These are phyloP conservation scores for Colletotrichum graminicola DNA, from an alignment of 2,329 filamentous ascomycete species.

Conservation along the genomic window DNA sequence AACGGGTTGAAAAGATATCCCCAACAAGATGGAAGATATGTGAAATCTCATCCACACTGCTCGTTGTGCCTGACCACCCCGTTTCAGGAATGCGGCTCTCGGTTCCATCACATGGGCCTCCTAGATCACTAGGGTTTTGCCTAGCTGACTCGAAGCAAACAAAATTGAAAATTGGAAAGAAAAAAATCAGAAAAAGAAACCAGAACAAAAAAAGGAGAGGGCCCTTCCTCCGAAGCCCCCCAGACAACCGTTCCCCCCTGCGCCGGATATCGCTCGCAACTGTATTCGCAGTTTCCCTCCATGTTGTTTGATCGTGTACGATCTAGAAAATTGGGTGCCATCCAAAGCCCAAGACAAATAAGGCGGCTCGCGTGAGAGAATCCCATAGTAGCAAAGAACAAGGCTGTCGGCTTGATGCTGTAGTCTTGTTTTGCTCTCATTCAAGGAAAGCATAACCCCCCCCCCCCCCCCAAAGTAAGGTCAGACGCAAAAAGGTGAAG, in stretches of 20 bases:
- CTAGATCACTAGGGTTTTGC: not conserved
- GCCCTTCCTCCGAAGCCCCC: not conserved
- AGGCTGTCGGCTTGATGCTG: conserved; percentile 32
- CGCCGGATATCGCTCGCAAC: conserved; percentile 31
- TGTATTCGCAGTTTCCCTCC: conserved; percentile 10
- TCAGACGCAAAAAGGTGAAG: conserved; percentile 36
- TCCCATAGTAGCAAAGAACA: conserved; percentile 33
- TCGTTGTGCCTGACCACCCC: conserved; percentile 7
- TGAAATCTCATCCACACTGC: conserved; percentile 26
- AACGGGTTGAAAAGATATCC: conserved; percentile 37
- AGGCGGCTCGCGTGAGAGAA: conserved; percentile 10
- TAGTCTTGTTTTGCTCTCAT: conserved; percentile 24
- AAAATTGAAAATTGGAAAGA: not conserved
- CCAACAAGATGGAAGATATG: conserved; percentile 28
- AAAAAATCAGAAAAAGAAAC: not conserved
- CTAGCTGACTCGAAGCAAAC: not conserved
- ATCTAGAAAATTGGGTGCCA: conserved; percentile 11
- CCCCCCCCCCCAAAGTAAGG: conserved; percentile 8
- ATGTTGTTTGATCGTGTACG: conserved; percentile 34
- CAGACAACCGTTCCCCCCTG: conserved; percentile 21
- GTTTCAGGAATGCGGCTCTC: conserved; percentile 1
- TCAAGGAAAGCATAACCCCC: conserved; percentile 18
- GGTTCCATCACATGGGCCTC: conserved; percentile 11
- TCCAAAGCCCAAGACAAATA: conserved; percentile 11
- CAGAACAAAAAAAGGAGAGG: not conserved